phyloP scores from a whole-genome alignment of 2,329 filamentous ascomycete species.

The Pestalotiopsis sp. region DNA sequence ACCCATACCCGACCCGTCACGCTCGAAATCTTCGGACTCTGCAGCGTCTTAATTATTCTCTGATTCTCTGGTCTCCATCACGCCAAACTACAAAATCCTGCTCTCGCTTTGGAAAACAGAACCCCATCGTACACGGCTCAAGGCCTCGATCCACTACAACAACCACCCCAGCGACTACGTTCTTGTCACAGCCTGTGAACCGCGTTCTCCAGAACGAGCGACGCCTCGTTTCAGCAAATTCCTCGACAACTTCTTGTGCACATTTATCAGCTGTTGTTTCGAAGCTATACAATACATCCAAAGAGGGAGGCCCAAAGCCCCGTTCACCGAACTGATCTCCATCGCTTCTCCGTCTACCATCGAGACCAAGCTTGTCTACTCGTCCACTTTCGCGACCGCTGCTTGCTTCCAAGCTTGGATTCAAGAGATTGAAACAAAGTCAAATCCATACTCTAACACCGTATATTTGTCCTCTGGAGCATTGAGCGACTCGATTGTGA shows the following conservation, averaged over 20 bases:
- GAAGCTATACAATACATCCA: background rate
- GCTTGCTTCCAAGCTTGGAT: background rate
- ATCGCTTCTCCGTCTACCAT: background rate
- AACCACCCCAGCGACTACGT: background rate
- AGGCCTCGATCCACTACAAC: background rate
- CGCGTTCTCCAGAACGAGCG: background rate
- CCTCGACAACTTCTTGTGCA: background rate
- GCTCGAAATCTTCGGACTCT: background rate
- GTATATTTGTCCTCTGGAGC: background rate
- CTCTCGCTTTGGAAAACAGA: background rate
- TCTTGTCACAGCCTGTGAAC: background rate
- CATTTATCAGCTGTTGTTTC: background rate
- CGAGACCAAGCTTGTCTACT: background rate
- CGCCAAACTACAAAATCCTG: background rate
- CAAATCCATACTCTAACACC: background rate
- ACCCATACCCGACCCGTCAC: background rate
- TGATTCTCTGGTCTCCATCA: background rate
- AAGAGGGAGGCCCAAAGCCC: background rate
- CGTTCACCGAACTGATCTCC: background rate
- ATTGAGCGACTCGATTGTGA: slow-evolving; percentile 8
- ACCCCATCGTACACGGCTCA: background rate
- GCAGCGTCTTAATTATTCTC: background rate
- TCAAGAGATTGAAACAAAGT: background rate
- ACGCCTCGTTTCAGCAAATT: background rate
- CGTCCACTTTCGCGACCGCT: background rate